A percentile compares a stretch with the other conserved stretches of the same genome.
Evolutionary conservation across 352 stramenopile species (phyloP).

Genomic region (Globisporangium ultimum): DNA sequence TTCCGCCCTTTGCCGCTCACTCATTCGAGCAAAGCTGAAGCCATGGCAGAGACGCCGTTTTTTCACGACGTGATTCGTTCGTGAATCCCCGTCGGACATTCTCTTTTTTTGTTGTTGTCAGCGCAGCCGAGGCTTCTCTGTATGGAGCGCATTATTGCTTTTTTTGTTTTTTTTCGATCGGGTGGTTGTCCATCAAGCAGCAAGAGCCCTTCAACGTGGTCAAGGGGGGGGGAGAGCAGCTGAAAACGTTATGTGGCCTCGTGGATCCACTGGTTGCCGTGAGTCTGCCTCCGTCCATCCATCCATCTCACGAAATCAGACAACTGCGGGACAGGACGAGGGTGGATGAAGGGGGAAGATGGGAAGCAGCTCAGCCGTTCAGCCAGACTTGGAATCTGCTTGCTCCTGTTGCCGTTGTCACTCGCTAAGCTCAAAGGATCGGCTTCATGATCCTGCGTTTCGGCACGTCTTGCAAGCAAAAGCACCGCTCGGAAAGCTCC

Average conservation of each 20-base stretch:
- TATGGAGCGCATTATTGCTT: not conserved
- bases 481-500: not conserved
- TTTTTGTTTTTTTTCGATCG: too few relatives aligned
- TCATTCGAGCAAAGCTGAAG: not conserved
- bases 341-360: not conserved
- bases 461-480: too few relatives aligned
- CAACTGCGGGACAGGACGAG: not conserved
- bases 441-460: too few relatives aligned
- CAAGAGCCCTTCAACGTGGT: too few relatives aligned
- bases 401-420: not conserved
- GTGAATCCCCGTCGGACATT: not conserved
- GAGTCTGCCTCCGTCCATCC: conserved; percentile 2
- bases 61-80: too few relatives aligned
- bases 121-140: not conserved
- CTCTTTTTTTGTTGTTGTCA: too few relatives aligned
- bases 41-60: not conserved
- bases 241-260: not conserved
- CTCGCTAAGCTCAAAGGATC: too few relatives aligned
- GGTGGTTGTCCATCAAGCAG: too few relatives aligned
- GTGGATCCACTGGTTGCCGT: not conserved
- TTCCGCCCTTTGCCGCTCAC: not conserved
- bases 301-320: not conserved
- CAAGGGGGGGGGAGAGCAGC: not conserved
- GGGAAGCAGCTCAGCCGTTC: not conserved
- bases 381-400: not conserved